Evolutionary conservation across 148 eudicot genomes (phyloP), one percentile per base, ranked within the genome.

Genomic region (Dysphania ambrosioides): DNA sequence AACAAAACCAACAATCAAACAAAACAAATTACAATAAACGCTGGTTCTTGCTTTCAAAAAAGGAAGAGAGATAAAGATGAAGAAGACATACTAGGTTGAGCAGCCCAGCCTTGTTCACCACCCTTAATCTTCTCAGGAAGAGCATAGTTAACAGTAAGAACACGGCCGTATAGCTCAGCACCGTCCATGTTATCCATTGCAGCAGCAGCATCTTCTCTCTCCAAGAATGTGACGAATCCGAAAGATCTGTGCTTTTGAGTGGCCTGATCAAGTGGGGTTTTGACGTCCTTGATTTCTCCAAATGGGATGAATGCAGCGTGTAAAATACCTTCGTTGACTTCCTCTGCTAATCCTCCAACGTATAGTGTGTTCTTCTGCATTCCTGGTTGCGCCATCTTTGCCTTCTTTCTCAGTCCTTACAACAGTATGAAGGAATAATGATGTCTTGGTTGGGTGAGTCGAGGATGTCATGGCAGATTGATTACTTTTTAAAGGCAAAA

Each of bases 181-280:
- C 99, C 97, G 70, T 95, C 99, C 88, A 95, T 87, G 66, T 95
- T 92, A 76, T 96, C 99, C 97, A 96, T 92, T 72, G 99, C 99
- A 56, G 97, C 83, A 53, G 87, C 66, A n/a, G 99, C 99, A 67
- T 96, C 99, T 62, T 96, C 97, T 35, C 91, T 76, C 68, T 96
- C 99, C 11, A 96, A 77, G 70, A 96, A 96, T 7, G 97, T 96
- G 18, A 96, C 94, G 78, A 96, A 96, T 0, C 99, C 99, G 71
- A 96, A 96, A 3, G 97, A 92, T 0, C 99, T 80, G 86, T 96
- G 97, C 84, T 96, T 96, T 67, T 96, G 89, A 0, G 99, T 90
- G 19, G 99, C 99, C 40, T 85, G 93, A 58, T 96, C 99, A 11
- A 96, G 35, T 1, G 99, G 97, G 16, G 99, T 92, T 72, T 96